Base-by-base conservation (phyloP, 495 filamentous ascomycete species). In the Penicillium odoratum region DNA sequence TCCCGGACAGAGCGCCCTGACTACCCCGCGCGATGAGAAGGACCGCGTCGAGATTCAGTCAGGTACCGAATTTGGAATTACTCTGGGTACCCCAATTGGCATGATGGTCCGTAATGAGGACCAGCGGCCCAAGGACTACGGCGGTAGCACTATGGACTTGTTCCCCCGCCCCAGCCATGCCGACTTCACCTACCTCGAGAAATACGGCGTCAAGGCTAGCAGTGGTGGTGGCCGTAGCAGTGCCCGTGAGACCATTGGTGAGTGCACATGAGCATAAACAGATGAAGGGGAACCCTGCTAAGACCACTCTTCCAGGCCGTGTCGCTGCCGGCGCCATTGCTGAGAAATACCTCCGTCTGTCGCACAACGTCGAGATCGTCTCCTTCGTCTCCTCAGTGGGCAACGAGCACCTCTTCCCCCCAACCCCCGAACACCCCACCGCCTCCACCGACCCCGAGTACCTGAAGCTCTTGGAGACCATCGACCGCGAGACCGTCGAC, bases 141-240 rank as follows among this genome's bases (percentile, higher is more conserved):
- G 89, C 9, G 84, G 85, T 67, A 85, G 85, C 64, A 97, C 93
- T 43, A 98, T 97, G 86, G 91, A 97, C 71, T 71, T 84, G 43
- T 97, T 88, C 81, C 94, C 94, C 10, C 82, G 94, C 34, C 94
- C 94, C 9, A 91, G 87, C 70, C 94, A 98, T 73, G 94, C 94
- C 51, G 94, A 98, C 69, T 97, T 87, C 81, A 98, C 94, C 60
- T 98, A 98, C 73, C 83, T 96, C 47, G 88, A 93, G 77, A 98
- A 98, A 74, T 98, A 98, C 64, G 94, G 94, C 10, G 88, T 98
- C 53, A 94, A 96, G 79, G 92, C 95, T 6, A 90, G 86, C 72
- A 92, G 88, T 59, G 94, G 94, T 57, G 94, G 94, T 60, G 95
- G 94, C 28, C 84, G 95, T 59, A 94, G 90, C 72, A 92, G 88